Conservation (phyloP, 371 early-diverging fungal genomes). For the Mortierella sp. region DNA sequence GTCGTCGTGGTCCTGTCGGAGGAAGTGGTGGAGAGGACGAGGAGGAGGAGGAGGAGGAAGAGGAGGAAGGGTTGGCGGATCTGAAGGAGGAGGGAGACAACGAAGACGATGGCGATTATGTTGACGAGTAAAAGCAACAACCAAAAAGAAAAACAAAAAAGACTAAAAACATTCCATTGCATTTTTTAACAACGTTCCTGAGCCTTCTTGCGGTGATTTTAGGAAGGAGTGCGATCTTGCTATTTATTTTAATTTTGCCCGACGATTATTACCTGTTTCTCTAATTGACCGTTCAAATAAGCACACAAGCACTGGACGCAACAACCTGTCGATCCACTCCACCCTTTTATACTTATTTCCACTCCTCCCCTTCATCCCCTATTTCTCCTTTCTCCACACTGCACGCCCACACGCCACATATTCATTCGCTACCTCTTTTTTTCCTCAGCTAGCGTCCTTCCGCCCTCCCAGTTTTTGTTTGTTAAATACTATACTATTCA, state of each 20-base stretch:
- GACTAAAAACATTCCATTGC: conserved; percentile 3
- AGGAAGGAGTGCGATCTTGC: not conserved
- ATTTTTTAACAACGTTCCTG: not conserved
- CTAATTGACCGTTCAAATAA: not conserved
- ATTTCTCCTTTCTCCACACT: not conserved
- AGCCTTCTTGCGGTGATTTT: not conserved
- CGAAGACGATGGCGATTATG: conserved; percentile 25
- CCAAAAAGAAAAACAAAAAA: not conserved
- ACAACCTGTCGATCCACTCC: not conserved
- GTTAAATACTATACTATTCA: not conserved
- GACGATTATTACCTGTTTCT: not conserved
- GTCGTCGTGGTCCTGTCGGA: not conserved
- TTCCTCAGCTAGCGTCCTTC: not conserved
- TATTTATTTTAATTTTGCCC: not conserved
- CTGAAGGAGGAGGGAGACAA: conserved; percentile 13
- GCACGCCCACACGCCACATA: not conserved
- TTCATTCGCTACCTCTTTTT: not conserved
- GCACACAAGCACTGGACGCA: not conserved
- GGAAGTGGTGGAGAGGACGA: conserved; percentile 15
- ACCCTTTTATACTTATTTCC: too few relatives aligned
- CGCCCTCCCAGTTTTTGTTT: not conserved
- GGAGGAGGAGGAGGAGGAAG: conserved; percentile 27
- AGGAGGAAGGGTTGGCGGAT: not conserved
- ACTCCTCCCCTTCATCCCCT: not conserved
- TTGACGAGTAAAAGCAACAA: conserved; percentile 10